Conservation (phyloP, 805 yeast species). For the Saccharomycopsis fermentans region DNA sequence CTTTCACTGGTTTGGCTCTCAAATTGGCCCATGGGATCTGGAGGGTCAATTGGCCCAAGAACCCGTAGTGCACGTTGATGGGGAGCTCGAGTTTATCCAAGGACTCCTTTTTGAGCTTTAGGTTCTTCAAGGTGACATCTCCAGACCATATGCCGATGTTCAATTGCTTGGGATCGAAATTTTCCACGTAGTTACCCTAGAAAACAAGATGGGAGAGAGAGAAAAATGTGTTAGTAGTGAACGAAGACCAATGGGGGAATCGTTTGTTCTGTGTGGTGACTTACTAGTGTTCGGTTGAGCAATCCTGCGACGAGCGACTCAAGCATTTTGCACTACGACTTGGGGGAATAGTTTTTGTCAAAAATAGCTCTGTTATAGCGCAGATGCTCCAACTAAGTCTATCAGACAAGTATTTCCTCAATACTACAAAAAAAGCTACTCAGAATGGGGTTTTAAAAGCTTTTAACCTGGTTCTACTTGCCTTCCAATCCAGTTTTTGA, state of each 20-base stretch:
- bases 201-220: too few species aligned
- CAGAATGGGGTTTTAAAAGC: too few species aligned
- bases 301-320: constrained; percentile 58
- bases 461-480: too few species aligned
- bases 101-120: constrained; percentile 78
- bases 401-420: too few species aligned
- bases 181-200: constrained; percentile 69
- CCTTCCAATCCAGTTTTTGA: too few species aligned
- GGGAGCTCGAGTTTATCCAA: constrained; percentile 82
- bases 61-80: constrained; percentile 79
- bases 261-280: constrained; percentile 16
- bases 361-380: too few species aligned
- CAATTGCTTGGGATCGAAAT: constrained; percentile 90
- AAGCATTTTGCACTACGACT: constrained; percentile 48
- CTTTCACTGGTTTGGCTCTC: constrained; percentile 84
- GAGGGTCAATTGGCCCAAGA: constrained; percentile 76
- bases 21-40: constrained; percentile 97
- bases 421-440: too few species aligned
- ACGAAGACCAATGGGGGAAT: too few species aligned
- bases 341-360: background rate
- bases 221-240: too few species aligned
- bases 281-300: constrained; percentile 43
- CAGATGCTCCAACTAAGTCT: too few species aligned
- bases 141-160: constrained; percentile 98
- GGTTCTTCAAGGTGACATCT: constrained; percentile 75